Evolutionary conservation across 1,139 yeast genomes (phyloP), one percentile per base, ranked within the genome.

Genomic region (Sugiyamaella grinbergsii): DNA sequence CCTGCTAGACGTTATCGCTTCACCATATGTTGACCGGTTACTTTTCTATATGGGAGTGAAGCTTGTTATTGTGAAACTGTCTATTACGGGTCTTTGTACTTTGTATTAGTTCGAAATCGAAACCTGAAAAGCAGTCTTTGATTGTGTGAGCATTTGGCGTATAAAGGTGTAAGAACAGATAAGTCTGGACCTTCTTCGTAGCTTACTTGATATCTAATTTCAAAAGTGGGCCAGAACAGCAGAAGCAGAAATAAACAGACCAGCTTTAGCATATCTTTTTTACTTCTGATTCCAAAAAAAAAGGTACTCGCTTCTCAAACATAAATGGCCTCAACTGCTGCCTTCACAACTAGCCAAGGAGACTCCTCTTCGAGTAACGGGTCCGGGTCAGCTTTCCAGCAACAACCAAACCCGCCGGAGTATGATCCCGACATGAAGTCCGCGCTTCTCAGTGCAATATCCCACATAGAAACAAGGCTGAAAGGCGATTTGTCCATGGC

Each of bases 351-450:
- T 16, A 32, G 6, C 11, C 11, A 19, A 13, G 20, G 11, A 4
- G 20, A 4, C 15, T 32, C 20, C 6, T 16, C 37, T n/a, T 11
- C n/a, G 31, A 26, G 6, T 11, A n/a, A n/a, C n/a, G 33, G 13
- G 5, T n/a, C 16, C 4, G 33, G 13, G 33, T 13, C 7, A 11
- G 5, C 32, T 28, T 11, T 10, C 4, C 32, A 28, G 32, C 33
- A 29, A 8, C 32, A 29, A 29, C 32, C 15, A 5, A 29, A 29
- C 32, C 22, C 23, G 13, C 6, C 6, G 40, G 32, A 24, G 13
- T n/a, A 19, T 13, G 42, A 15, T 10, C 31, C 43, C 18, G 43
- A 40, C 19, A 40, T 40, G 24, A 40, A n/a, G n/a, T 16, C 34
- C 4, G 34, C 43, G 26, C 15, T 40, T 6, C 18, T 4, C 4